Conservation (phyloP, 2,329 filamentous ascomycete species). For the Hawksworthiomyces lignivorus region DNA sequence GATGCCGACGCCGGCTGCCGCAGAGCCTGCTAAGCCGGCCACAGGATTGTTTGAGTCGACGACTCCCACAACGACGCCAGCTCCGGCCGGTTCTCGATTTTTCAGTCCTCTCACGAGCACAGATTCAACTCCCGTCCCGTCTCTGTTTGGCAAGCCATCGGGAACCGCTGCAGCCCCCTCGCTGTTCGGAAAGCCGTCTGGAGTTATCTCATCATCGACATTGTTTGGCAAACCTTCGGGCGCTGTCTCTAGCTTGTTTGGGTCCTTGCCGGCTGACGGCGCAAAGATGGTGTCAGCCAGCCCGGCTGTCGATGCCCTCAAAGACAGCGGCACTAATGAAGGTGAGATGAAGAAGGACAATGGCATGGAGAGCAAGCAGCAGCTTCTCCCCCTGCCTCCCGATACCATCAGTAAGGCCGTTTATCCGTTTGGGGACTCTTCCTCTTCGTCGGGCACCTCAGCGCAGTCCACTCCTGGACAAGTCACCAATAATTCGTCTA, state of each 20-base stretch:
- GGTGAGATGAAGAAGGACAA: slow-evolving; percentile 27
- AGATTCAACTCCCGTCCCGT: not conserved
- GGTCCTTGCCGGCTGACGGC: not conserved
- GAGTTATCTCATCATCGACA: not conserved
- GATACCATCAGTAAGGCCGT: slow-evolving; percentile 47
- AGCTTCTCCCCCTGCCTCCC: slow-evolving; percentile 40
- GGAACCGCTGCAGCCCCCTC: not conserved
- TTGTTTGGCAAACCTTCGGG: slow-evolving; percentile 16
- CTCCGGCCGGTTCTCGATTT: slow-evolving; percentile 16
- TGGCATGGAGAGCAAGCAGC: slow-evolving; percentile 25
- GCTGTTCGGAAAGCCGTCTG: slow-evolving; percentile 3
- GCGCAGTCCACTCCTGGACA: slow-evolving; percentile 22
- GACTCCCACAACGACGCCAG: slow-evolving; percentile 18
- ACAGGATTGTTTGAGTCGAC: slow-evolving; percentile 16
- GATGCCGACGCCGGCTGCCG: too few relatives aligned
- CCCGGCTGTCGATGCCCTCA: slow-evolving; percentile 19
- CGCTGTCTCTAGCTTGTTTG: slow-evolving; percentile 7
- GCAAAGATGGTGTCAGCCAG: not conserved
- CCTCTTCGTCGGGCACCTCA: slow-evolving; percentile 43
- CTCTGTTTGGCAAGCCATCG: slow-evolving; percentile 5
- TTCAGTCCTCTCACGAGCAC: slow-evolving; percentile 13
- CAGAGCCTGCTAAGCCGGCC: slow-evolving; percentile 19
- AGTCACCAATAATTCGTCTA: slow-evolving; percentile 18
- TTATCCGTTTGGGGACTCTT: slow-evolving; percentile 42
- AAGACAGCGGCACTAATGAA: slow-evolving; percentile 28